Base-by-base conservation (phyloP, 1,284 basidiomycete genomes). In the Ceratobasidium sp. region DNA sequence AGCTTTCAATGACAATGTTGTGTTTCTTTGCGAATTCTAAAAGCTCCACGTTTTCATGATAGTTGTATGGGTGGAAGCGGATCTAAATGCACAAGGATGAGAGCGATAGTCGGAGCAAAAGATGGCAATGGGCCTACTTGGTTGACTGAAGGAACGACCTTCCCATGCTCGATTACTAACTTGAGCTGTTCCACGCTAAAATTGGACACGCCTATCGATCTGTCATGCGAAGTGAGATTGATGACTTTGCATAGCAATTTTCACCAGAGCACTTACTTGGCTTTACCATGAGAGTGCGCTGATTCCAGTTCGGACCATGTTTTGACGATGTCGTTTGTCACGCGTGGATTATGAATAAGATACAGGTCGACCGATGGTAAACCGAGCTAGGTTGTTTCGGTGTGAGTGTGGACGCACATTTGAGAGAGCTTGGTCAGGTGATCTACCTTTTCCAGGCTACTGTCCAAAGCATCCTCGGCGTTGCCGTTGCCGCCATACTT, bases 151-250 rank as follows among this genome's bases (percentile, higher is more conserved):
- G 90, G 91, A 58, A 85, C 84, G 74, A 90, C 79, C 71, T 85
- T 86, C 1, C 87, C 87, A 2, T 83, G 80, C 60, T 83, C 83
- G 41, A 91, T 77, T 12, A 92, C 78, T 26, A 82, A 81, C 75
- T 87, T 80, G 46, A 92, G 83, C 48, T 88, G 82, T 2, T 83
- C 77, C 26, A 88, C 81, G n/a, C 80, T 79, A 78, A 89, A 92
- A 80, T 92, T 92, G 79, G 87, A 89, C 26, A 92, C 87, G 21
- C 91, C 90, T 69, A 92, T 90, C 74, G 86, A 89, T 85, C 88
- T 90, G 74, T 32, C 8, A 28, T 26, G n/a, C 2, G 50, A 67
- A 50, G 18, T 21, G 21, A 36, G 52, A 30, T 39, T 39, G 14
- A 14, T 14, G 14, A 6, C 36, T 6, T 39, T 39, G 8, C 6